phyloP scores from a whole-genome alignment of 1,139 yeast genomes.

The Debaryomyces sp. region DNA sequence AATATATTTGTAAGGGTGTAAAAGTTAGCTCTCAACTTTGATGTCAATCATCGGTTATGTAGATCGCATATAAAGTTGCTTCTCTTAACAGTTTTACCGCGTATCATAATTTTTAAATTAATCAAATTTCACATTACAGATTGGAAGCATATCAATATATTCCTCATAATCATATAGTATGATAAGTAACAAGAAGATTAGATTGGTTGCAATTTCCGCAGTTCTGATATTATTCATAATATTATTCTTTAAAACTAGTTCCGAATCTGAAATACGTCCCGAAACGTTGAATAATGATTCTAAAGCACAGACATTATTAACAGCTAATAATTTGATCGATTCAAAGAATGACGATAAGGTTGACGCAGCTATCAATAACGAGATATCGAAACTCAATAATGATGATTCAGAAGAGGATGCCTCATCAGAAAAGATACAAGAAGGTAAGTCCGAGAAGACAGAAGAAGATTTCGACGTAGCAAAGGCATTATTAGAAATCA shows the following conservation, averaged over 20 bases:
- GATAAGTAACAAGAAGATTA: constrained; percentile 22
- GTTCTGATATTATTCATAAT: constrained; percentile 18
- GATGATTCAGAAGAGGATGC: constrained; percentile 8
- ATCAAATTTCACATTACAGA: neutral
- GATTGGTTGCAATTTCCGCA: constrained; percentile 21
- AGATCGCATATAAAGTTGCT: neutral
- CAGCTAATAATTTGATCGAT: constrained; percentile 22
- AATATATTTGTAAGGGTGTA: neutral
- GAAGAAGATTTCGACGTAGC: constrained; percentile 56
- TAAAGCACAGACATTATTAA: constrained; percentile 8
- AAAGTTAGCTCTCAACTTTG: neutral
- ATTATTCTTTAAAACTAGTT: constrained; percentile 14
- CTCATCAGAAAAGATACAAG: constrained; percentile 8
- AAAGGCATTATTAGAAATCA: constrained; percentile 60
- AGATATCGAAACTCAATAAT: constrained; percentile 32
- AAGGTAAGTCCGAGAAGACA: constrained; percentile 13
- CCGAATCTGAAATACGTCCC: neutral
- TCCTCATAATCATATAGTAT: constrained; percentile 8
- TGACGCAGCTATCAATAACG: constrained; percentile 45
- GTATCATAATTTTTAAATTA: neutral
- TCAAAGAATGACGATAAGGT: constrained; percentile 37
- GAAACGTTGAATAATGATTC: constrained; percentile 1
- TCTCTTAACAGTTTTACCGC: neutral
- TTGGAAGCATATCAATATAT: neutral
- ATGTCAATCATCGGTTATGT: neutral